These are phyloP conservation scores for Pinus taeda DNA, from an alignment of 75 land plant species.

Conservation along the genomic window DNA sequence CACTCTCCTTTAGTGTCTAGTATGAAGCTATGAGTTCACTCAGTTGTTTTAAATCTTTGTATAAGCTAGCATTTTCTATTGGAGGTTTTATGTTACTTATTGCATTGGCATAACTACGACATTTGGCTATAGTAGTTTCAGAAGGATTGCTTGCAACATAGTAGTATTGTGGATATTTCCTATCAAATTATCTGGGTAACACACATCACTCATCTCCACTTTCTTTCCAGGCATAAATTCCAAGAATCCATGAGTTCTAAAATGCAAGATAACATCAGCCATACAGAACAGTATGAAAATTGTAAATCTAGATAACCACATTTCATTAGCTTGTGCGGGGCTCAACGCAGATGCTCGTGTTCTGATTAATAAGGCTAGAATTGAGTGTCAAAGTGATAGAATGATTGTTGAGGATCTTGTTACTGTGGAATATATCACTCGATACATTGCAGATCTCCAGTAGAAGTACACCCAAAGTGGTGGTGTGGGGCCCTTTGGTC, in stretches of 20 bases:
- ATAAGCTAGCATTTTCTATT: conserved; percentile 97
- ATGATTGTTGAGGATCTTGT: conserved; percentile 93
- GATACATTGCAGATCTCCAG: conserved; percentile 78
- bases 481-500: conserved; percentile 95
- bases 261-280: no score
- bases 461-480: conserved; percentile 99
- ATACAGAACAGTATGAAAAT: conserved; percentile 60
- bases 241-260: no score
- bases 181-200: conserved; percentile 63
- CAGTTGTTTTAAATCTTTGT: conserved; percentile 97
- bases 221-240: no score
- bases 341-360: conserved; percentile 84
- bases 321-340: conserved; percentile 92
- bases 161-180: conserved; percentile 86
- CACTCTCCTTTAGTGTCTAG: no score
- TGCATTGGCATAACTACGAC: conserved; percentile 98
- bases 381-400: conserved; percentile 91
- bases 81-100: conserved; percentile 98
- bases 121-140: conserved; percentile 87
- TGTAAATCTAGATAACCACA: conserved; percentile 75
- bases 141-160: no score
- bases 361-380: conserved; percentile 73
- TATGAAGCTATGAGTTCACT: conserved; percentile 96
- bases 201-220: no score
- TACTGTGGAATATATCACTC: conserved; percentile 90